A percentile compares a stretch with the other conserved stretches of the same genome.
Evolutionary conservation across 2,329 filamentous ascomycete species (phyloP).

Genomic region (Remersonia thermophila): DNA sequence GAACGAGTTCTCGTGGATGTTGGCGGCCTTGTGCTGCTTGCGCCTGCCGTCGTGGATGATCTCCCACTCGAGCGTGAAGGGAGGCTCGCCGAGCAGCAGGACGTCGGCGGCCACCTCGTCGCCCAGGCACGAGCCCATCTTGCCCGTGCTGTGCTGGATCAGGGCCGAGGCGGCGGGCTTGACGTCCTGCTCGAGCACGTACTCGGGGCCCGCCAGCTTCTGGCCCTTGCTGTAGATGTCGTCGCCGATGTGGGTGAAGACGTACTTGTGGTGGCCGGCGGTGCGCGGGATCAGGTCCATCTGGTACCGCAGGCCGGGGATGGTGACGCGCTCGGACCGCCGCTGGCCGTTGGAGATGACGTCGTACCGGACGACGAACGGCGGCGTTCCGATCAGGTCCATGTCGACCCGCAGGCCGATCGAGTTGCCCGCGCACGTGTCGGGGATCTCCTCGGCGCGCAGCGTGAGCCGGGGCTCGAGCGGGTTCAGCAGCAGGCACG

Average conservation of each 20-base stretch:
- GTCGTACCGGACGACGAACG: slow-evolving; percentile 73
- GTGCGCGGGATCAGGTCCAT: slow-evolving; percentile 69
- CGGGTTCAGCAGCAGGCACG: slow-evolving; percentile 85
- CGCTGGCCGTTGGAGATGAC: slow-evolving; percentile 50
- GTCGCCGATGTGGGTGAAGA: slow-evolving; percentile 72
- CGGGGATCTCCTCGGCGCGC: slow-evolving; percentile 68
- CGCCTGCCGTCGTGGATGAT: slow-evolving; percentile 81
- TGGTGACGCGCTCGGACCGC: slow-evolving; percentile 40
- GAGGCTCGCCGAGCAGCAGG: slow-evolving; percentile 65
- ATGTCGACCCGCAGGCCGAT: slow-evolving; percentile 82
- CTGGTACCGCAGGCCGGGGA: slow-evolving; percentile 68
- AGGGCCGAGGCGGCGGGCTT: slow-evolving; percentile 83
- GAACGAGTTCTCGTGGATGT: slow-evolving; percentile 50
- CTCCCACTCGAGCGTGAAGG: slow-evolving; percentile 87
- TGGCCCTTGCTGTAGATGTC: slow-evolving; percentile 58
- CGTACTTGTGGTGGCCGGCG: slow-evolving; percentile 78
- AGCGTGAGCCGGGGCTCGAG: slow-evolving; percentile 71
- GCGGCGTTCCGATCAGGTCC: slow-evolving; percentile 83
- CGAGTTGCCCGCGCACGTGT: slow-evolving; percentile 89
- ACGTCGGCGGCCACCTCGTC: slow-evolving; percentile 66
- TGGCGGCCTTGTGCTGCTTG: slow-evolving; percentile 50
- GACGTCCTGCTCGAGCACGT: slow-evolving; percentile 73
- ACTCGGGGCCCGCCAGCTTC: slow-evolving; percentile 46
- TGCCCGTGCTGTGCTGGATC: slow-evolving; percentile 41
- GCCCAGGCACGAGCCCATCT: slow-evolving; percentile 66